Conservation (phyloP, 805 yeast species). For the Suhomyces tanzawaensis region DNA sequence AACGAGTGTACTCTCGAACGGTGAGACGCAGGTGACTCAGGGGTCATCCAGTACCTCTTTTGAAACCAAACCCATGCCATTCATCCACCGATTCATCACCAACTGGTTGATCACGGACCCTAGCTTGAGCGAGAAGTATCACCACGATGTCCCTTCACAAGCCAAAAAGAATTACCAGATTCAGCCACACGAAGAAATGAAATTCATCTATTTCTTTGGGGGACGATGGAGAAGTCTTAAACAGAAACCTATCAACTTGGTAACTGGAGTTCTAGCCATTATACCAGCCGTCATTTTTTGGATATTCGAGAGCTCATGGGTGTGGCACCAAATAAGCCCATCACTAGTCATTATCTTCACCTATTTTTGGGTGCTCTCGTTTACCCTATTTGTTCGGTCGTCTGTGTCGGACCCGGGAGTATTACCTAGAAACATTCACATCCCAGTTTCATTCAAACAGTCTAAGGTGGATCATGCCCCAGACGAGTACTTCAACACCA, state of each 20-base stretch:
- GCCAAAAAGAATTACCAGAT: constrained; percentile 41
- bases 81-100: constrained; percentile 13
- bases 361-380: constrained; percentile 55
- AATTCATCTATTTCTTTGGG: constrained; percentile 56
- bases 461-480: constrained; percentile 8
- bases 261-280: constrained; percentile 32
- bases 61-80: not conserved
- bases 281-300: constrained; percentile 55
- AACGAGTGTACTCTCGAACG: constrained; percentile 2
- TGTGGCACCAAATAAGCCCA: constrained; percentile 56
- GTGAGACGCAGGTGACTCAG: constrained; percentile 1
- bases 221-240: constrained; percentile 56
- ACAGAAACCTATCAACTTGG: constrained; percentile 38
- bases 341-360: constrained; percentile 54
- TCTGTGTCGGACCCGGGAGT: constrained; percentile 69
- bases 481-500: constrained; percentile 21
- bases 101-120: constrained; percentile 29
- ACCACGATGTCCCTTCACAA: not conserved
- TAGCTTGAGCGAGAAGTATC: constrained; percentile 6
- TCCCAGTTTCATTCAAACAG: constrained; percentile 20
- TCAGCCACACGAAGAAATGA: constrained; percentile 28
- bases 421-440: constrained; percentile 64
- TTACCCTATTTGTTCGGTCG: constrained; percentile 50
- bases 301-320: constrained; percentile 45
- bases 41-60: not conserved